These are phyloP conservation scores for Grammothele lineata DNA, from an alignment of 768 basidiomycete species.

Conservation along the genomic window DNA sequence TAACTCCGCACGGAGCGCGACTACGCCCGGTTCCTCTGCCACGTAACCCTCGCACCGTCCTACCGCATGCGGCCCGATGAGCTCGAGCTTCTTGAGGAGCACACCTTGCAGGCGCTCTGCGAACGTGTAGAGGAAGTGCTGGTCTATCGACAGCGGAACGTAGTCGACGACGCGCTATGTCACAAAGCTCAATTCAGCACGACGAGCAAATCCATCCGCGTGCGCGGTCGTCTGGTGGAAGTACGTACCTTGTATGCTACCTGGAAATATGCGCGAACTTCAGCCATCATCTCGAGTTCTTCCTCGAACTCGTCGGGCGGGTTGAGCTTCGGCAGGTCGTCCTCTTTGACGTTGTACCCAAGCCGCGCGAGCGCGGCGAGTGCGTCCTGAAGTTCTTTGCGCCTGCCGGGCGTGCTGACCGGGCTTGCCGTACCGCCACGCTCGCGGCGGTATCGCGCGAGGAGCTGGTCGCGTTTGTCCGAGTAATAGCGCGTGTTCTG, in stretches of 20 bases:
- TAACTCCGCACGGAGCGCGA: slow-evolving; percentile 22
- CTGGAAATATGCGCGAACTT: slow-evolving; percentile 68
- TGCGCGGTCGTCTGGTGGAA: too few species aligned
- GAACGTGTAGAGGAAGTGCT: slow-evolving; percentile 40
- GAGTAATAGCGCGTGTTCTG: slow-evolving; percentile 37
- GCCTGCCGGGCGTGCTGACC: not conserved
- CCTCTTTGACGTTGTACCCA: slow-evolving; percentile 1
- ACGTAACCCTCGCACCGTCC: slow-evolving; percentile 23
- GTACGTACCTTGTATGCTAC: slow-evolving; percentile 34
- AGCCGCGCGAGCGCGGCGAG: slow-evolving; percentile 8
- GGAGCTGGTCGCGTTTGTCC: slow-evolving; percentile 29
- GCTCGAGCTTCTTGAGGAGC: slow-evolving; percentile 23
- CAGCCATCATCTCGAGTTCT: slow-evolving; percentile 60
- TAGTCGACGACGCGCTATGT: slow-evolving; percentile 41
- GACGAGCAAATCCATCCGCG: too few species aligned
- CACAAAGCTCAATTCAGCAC: too few species aligned
- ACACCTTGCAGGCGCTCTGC: slow-evolving; percentile 17
- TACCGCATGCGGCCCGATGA: slow-evolving; percentile 16
- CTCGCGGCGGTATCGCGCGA: slow-evolving; percentile 24
- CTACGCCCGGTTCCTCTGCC: slow-evolving; percentile 25
- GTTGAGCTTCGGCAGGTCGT: not conserved
- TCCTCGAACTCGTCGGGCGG: slow-evolving; percentile 41
- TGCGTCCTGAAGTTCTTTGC: not conserved
- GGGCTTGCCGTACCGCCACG: not conserved
- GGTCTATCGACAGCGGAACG: slow-evolving; percentile 39